Evolutionary conservation across 768 basidiomycete species (phyloP).

Genomic region (Pleurotus giganteus): DNA sequence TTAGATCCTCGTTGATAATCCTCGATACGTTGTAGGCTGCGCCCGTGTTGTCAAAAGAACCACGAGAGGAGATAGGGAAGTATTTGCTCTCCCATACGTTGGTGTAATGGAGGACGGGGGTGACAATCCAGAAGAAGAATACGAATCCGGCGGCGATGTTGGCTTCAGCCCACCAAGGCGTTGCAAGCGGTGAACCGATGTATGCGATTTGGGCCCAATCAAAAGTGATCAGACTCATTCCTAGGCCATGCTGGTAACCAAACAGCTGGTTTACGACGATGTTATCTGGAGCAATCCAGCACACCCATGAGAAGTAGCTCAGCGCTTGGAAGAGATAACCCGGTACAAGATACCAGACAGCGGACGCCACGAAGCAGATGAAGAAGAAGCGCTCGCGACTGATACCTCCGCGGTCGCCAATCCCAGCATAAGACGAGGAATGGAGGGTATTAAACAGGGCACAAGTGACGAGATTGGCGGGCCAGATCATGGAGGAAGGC

Average conservation of each 20-base stretch:
- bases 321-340: conserved; percentile 47
- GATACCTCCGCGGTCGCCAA: conserved; percentile 56
- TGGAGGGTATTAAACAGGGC: conserved; percentile 78
- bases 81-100: conserved; percentile 59
- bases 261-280: conserved; percentile 46
- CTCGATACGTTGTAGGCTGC: conserved; percentile 50
- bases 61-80: conserved; percentile 63
- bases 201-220: conserved; percentile 64
- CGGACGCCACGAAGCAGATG: conserved; percentile 53
- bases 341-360: conserved; percentile 52
- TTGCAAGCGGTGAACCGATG: conserved; percentile 56
- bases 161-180: conserved; percentile 69
- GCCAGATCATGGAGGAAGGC: conserved; percentile 69
- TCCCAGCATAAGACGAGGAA: conserved; percentile 63
- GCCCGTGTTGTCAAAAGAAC: conserved; percentile 66
- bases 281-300: conserved; percentile 49
- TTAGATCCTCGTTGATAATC: conserved; percentile 51
- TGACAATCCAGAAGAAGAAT: conserved; percentile 68
- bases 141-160: conserved; percentile 62
- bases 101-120: conserved; percentile 51
- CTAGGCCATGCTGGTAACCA: conserved; percentile 48
- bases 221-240: conserved; percentile 45
- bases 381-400: conserved; percentile 72
- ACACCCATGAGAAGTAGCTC: conserved; percentile 60
- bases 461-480: conserved; percentile 65